Conservation (phyloP, 2,329 filamentous ascomycete species). For the Aspergillus chevalieri region DNA sequence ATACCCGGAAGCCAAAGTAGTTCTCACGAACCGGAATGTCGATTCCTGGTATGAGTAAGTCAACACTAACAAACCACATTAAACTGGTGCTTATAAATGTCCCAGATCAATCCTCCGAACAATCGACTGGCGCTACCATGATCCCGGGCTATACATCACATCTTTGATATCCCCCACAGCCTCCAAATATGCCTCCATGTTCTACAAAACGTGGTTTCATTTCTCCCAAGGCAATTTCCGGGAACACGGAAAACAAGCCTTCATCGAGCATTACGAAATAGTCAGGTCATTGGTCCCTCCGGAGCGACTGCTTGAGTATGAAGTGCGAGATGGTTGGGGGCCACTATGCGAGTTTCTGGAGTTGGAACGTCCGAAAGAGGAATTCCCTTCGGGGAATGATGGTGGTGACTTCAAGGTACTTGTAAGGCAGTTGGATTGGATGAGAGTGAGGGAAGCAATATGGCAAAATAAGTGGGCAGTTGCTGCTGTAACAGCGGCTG, state of each 20-base stretch:
- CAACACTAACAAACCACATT: not conserved
- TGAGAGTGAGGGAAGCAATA: not conserved
- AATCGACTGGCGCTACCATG: not conserved
- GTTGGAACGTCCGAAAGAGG: not conserved
- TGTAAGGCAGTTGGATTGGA: not conserved
- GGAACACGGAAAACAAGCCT: conserved; percentile 7
- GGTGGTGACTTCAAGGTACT: not conserved
- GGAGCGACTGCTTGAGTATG: conserved; percentile 8
- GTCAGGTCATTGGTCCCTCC: conserved; percentile 1
- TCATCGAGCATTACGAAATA: conserved; percentile 7
- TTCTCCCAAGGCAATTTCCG: conserved; percentile 4
- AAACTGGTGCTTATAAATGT: conserved; percentile 1
- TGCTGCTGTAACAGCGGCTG: not conserved
- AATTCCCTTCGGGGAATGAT: not conserved
- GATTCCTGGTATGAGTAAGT: conserved; percentile 10
- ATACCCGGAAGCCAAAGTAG: conserved; percentile 21
- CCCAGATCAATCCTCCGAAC: conserved; percentile 2
- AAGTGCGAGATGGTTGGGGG: conserved; percentile 11
- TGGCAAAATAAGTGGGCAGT: not conserved
- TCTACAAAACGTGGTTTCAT: conserved; percentile 5
- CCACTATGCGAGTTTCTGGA: conserved; percentile 7
- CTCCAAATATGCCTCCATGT: conserved; percentile 1
- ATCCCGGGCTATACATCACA: not conserved
- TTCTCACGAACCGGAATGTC: conserved; percentile 16
- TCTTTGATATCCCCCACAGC: not conserved